Conservation (phyloP, 257 asterid genomes). For the Parsonsia alboflavescens region DNA sequence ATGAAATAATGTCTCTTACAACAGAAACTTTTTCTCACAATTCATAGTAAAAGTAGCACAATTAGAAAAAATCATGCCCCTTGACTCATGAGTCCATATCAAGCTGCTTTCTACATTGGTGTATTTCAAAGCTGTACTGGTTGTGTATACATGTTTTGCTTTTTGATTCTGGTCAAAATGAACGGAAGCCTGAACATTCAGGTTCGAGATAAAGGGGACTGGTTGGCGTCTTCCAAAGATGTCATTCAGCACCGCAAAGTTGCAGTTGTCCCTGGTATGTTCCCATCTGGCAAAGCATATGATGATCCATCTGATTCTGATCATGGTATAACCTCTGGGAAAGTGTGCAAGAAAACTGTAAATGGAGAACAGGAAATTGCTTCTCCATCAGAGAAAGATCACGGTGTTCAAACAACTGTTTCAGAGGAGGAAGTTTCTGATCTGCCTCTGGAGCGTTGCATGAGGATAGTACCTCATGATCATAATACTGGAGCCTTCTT, state of each 20-base stretch:
- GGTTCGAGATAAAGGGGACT: constrained; percentile 82
- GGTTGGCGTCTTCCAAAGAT: constrained; percentile 65
- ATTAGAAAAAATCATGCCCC: neutral
- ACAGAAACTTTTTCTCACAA: too few relatives aligned
- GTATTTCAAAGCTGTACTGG: neutral
- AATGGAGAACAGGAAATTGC: constrained; percentile 31
- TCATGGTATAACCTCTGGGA: constrained; percentile 24
- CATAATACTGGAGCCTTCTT: constrained; percentile 98
- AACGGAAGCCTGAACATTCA: constrained; percentile 28
- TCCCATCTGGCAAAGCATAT: constrained; percentile 69
- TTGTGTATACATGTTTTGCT: neutral
- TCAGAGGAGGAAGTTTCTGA: constrained; percentile 66
- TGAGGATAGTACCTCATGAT: constrained; percentile 98
- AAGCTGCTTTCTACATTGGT: neutral
- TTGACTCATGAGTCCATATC: neutral
- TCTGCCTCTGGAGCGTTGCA: constrained; percentile 84
- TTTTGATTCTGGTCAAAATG: neutral
- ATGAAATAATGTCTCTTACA: constrained; percentile 1
- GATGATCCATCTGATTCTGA: constrained; percentile 48
- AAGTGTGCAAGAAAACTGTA: constrained; percentile 20
- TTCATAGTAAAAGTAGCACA: neutral
- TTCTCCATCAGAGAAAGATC: constrained; percentile 26
- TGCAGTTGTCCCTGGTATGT: constrained; percentile 78
- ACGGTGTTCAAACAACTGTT: constrained; percentile 26
- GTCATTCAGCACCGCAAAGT: constrained; percentile 54